Evolutionary conservation across 2,329 filamentous ascomycete species (phyloP).

Genomic region (Fusarium nelsonii): DNA sequence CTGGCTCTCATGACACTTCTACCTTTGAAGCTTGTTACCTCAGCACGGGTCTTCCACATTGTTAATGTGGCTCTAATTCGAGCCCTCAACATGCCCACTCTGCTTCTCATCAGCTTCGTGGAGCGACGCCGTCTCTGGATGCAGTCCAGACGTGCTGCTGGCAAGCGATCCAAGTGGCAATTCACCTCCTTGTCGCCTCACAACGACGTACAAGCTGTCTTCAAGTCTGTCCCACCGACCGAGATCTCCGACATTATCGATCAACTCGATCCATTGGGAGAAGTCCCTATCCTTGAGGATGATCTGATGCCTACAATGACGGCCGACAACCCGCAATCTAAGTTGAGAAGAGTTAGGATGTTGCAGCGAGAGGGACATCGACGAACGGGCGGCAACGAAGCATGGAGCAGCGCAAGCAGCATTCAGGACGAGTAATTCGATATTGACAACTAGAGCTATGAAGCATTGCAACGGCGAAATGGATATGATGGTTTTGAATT

Average conservation of each 20-base stretch:
- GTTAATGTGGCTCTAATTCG: slow-evolving; percentile 76
- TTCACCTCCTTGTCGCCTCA: slow-evolving; percentile 68
- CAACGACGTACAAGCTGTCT: slow-evolving; percentile 70
- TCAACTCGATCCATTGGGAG: slow-evolving; percentile 51
- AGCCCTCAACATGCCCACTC: slow-evolving; percentile 71
- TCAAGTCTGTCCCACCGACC: slow-evolving; percentile 69
- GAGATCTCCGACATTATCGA: slow-evolving; percentile 52
- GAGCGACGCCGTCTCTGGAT: slow-evolving; percentile 68
- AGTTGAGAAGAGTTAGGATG: slow-evolving; percentile 40
- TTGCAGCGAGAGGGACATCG: slow-evolving; percentile 36
- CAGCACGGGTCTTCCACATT: slow-evolving; percentile 75
- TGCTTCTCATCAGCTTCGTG: slow-evolving; percentile 70
- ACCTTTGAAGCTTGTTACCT: slow-evolving; percentile 73
- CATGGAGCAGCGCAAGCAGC: slow-evolving; percentile 34
- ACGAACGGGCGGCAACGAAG: slow-evolving; percentile 22
- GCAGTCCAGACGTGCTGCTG: slow-evolving; percentile 33
- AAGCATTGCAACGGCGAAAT: slow-evolving; percentile 36
- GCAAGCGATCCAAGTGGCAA: slow-evolving; percentile 52
- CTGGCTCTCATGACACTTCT: slow-evolving; percentile 72
- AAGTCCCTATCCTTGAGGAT: slow-evolving; percentile 52
- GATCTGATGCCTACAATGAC: slow-evolving; percentile 49
- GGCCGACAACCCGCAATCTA: slow-evolving; percentile 45
- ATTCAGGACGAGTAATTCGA: slow-evolving; percentile 24
- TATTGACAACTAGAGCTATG: background rate
- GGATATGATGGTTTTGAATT: slow-evolving; percentile 12